Conservation (phyloP, 2,329 filamentous ascomycete species). For the Exophiala mesophila region DNA sequence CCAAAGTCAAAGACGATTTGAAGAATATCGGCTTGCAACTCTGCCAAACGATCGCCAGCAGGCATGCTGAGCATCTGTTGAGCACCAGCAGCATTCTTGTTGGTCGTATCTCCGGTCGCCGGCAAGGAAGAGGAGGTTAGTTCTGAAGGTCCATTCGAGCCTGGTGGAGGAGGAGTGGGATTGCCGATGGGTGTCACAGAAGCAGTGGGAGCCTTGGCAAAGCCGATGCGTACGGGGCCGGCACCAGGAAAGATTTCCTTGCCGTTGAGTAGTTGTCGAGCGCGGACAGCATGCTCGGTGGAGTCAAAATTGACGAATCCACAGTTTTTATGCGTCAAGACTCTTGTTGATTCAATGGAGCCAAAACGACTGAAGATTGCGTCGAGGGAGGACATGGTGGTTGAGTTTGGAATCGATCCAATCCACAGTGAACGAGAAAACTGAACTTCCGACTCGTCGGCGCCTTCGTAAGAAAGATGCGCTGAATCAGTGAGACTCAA, state of each 20-base stretch:
- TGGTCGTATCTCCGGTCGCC: conserved; percentile 30
- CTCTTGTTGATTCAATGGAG: conserved; percentile 81
- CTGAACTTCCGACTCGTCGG: conserved; percentile 69
- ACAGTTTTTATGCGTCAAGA: conserved; percentile 97
- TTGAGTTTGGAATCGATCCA: conserved; percentile 93
- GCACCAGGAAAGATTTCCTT: conserved; percentile 98
- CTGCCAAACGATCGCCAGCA: conserved; percentile 58
- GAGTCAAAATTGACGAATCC: conserved; percentile 97
- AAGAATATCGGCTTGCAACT: conserved; percentile 77
- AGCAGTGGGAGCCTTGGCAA: conserved; percentile 89
- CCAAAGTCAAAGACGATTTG: conserved; percentile 86
- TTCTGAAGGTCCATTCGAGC: conserved; percentile 38
- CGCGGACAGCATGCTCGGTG: conserved; percentile 82
- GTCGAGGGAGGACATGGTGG: conserved; percentile 87
- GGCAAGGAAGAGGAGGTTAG: conserved; percentile 24
- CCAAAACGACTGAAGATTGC: conserved; percentile 96
- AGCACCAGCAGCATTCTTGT: conserved; percentile 18
- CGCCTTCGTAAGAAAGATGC: conserved; percentile 56
- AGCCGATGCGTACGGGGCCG: conserved; percentile 91
- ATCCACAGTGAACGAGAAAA: conserved; percentile 91
- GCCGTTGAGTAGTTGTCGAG: conserved; percentile 82
- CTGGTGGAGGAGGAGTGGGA: conserved; percentile 86
- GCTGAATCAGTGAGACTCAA: conserved; percentile 18
- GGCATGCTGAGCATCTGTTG: conserved; percentile 16
- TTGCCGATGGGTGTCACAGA: conserved; percentile 85